Conservation (phyloP, 192 early-diverging fungal species). For the Funneliformis geosporum region DNA sequence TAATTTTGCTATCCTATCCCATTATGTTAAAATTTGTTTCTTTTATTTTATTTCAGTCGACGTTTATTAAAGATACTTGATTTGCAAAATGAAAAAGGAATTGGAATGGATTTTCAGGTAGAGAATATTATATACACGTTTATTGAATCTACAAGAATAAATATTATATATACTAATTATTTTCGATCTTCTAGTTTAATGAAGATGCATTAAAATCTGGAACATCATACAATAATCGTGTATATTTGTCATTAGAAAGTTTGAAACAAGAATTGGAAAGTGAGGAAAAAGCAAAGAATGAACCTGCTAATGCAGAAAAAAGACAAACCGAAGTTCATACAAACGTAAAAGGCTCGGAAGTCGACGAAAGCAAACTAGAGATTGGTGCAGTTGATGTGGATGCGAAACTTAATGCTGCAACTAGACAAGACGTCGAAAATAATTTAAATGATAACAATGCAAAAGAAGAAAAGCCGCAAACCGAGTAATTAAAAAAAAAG, state of each 20-base stretch:
- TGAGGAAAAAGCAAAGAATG: constrained; percentile 2
- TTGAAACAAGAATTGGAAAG: constrained; percentile 30
- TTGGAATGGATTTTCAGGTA: constrained; percentile 49
- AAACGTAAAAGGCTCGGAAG: not conserved
- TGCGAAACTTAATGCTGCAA: not conserved
- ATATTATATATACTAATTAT: not conserved
- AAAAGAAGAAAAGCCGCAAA: not conserved
- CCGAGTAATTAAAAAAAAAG: too few species aligned
- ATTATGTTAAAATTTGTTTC: not conserved
- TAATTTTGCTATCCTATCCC: not conserved
- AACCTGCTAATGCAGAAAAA: not conserved
- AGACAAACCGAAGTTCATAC: not conserved
- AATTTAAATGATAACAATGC: not conserved
- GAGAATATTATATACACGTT: not conserved
- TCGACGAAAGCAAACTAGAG: not conserved
- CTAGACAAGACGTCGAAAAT: not conserved
- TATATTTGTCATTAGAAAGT: constrained; percentile 22
- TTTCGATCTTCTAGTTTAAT: constrained; percentile 26
- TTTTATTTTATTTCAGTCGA: constrained; percentile 21
- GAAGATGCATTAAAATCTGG: constrained; percentile 33
- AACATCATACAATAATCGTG: constrained; percentile 31
- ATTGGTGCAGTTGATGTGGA: constrained; percentile 17
- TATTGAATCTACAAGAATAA: not conserved
- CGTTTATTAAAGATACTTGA: constrained; percentile 44
- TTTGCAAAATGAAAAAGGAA: constrained; percentile 38